A percentile compares a stretch with the other conserved stretches of the same genome.
Conservation (phyloP, 2,329 filamentous ascomycete species). For the Tympanopsis confertula region DNA sequence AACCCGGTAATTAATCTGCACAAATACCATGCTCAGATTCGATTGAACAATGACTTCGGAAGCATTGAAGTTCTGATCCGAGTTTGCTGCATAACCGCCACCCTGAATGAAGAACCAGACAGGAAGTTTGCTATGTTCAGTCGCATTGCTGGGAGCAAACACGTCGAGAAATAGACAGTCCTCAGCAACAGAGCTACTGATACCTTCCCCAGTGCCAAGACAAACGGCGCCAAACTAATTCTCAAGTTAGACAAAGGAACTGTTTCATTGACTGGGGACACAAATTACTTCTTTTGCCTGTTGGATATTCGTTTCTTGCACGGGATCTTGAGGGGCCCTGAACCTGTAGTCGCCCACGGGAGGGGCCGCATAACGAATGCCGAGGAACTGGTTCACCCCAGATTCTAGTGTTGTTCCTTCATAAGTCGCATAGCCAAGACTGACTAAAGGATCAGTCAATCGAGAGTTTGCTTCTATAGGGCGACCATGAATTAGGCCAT, state of each 20-base stretch:
- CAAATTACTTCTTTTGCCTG: constrained; percentile 42
- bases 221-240: too few relatives aligned
- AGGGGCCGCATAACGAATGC: constrained; percentile 62
- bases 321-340: constrained; percentile 52
- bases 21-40: constrained; percentile 50
- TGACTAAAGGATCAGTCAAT: too few relatives aligned
- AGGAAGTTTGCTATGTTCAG: constrained; percentile 34
- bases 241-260: too few relatives aligned
- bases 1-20: constrained; percentile 68
- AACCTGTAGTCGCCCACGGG: constrained; percentile 58
- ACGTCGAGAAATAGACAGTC: constrained; percentile 62
- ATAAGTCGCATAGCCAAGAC: constrained; percentile 32
- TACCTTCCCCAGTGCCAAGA: too few relatives aligned
- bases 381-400: constrained; percentile 53
- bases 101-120: constrained; percentile 51
- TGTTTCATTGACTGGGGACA: constrained; percentile 1
- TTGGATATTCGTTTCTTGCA: constrained; percentile 27
- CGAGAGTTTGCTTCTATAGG: too few relatives aligned
- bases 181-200: too few relatives aligned
- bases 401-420: constrained; percentile 21
- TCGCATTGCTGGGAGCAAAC: constrained; percentile 43
- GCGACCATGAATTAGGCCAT: too few relatives aligned
- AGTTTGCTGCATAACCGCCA: constrained; percentile 43
- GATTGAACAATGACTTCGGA: constrained; percentile 47
- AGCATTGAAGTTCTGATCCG: constrained; percentile 42